Conservation (phyloP, 768 basidiomycete species). For the Cyclocybe cylindracea region DNA sequence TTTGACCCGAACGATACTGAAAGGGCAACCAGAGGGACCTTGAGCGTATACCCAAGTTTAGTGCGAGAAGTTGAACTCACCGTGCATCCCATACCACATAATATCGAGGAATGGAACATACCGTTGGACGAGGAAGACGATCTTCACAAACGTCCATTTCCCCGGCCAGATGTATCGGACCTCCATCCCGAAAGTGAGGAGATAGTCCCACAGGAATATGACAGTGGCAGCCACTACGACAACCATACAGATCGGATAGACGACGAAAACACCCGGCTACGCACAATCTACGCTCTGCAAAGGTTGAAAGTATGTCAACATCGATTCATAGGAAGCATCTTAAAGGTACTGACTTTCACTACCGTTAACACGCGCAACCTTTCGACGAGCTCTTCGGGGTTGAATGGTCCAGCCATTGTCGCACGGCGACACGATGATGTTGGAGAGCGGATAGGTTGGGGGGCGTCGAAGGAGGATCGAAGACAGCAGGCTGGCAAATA, state of each 20-base stretch:
- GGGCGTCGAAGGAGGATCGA: too few species aligned
- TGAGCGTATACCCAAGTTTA: background rate
- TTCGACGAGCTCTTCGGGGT: too few species aligned
- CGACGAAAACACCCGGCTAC: too few species aligned
- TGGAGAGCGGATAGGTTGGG: too few species aligned
- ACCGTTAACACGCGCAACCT: too few species aligned
- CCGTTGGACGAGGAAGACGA: constrained; percentile 17
- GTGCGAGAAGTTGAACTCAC: constrained; percentile 1
- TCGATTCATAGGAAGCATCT: too few species aligned
- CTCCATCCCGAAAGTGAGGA: constrained; percentile 20
- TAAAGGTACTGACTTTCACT: too few species aligned
- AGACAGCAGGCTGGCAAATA: too few species aligned
- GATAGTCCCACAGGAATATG: constrained; percentile 21
- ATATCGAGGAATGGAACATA: constrained; percentile 24
- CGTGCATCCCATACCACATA: constrained; percentile 8
- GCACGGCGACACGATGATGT: too few species aligned
- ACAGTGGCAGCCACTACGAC: constrained; percentile 8
- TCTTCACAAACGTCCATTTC: constrained; percentile 19
- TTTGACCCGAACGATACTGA: background rate
- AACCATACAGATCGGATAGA: background rate
- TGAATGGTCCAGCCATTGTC: too few species aligned
- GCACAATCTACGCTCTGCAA: too few species aligned
- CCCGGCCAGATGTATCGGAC: constrained; percentile 17
- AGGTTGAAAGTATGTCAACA: too few species aligned
- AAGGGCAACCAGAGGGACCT: background rate